phyloP scores from a whole-genome alignment of 768 basidiomycete genomes.

The Tephrocybe sp. region DNA sequence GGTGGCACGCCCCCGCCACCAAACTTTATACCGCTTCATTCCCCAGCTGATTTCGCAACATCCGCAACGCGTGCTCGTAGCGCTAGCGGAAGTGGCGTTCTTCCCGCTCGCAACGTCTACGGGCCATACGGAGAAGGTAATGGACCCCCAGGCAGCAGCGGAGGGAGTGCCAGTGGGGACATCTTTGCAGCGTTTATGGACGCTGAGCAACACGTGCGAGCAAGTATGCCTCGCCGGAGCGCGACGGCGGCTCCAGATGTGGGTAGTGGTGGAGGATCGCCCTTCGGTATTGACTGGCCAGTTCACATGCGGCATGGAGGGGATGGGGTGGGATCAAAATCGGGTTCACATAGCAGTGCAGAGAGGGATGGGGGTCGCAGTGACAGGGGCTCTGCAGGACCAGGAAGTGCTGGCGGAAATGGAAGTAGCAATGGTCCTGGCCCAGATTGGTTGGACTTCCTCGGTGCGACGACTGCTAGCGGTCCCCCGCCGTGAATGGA shows the following conservation, averaged over 20 bases:
- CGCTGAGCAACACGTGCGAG: conserved; percentile 24
- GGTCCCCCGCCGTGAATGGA: background rate
- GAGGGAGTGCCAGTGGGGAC: conserved; percentile 11
- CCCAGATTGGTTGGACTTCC: conserved; percentile 11
- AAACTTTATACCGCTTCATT: conserved; percentile 29
- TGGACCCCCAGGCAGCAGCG: conserved; percentile 10
- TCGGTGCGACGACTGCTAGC: background rate
- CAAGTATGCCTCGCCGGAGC: conserved; percentile 7
- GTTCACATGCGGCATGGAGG: conserved; percentile 21
- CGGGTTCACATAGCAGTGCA: conserved; percentile 6
- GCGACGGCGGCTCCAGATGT: conserved; percentile 7
- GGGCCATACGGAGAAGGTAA: conserved; percentile 7
- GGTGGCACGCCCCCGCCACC: conserved; percentile 20
- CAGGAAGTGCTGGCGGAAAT: conserved; percentile 1
- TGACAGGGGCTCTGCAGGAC: conserved; percentile 2
- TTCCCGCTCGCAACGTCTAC: conserved; percentile 6
- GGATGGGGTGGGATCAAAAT: background rate
- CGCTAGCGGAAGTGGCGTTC: background rate
- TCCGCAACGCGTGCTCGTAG: conserved; percentile 10
- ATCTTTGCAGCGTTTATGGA: conserved; percentile 25
- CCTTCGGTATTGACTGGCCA: conserved; percentile 33
- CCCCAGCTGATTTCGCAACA: conserved; percentile 20
- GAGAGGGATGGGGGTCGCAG: background rate
- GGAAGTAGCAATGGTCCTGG: conserved; percentile 1
- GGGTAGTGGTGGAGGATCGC: conserved; percentile 6